Base-by-base conservation (phyloP, 2,329 filamentous ascomycete genomes). In the Aspergillus ochraceus region DNA sequence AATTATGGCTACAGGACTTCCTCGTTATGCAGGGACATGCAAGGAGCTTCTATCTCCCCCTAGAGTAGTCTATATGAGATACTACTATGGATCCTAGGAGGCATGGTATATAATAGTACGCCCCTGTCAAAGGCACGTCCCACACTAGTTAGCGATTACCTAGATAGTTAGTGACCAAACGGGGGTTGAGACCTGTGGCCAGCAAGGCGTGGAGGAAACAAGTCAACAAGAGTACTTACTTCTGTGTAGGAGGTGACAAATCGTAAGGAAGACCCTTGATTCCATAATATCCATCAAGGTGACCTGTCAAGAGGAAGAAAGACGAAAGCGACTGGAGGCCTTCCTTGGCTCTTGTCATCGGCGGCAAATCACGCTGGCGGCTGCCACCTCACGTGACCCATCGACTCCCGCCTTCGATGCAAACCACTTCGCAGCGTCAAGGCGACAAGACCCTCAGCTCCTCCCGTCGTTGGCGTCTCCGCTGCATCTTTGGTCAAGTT, bases 351-450 rank as follows among this genome's bases (percentile, higher is more conserved):
- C 39, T 50, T 49, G 45, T 50, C 53, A 54, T 36, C 39, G 45
- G 36, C 55, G 60, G 54, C 70, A 66, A 72, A 73, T 72, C 65
- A 71, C 60, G 64, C 62, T 60, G 57, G 60, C 62, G 47, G 60
- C 63, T 58, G 59, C 53, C 36, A 63, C 50, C 45, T 68, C 73
- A 75, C 71, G 70, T 76, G 73, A 74, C 45, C 26, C 56, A 59
- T 54, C 63, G 61, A 74, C 72, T 74, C 70, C 71, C 71, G 74
- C 73, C 72, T 72, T 76, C 67, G 71, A 74, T 72, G 73, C 74
- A 76, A 76, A 75, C 72, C 72, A 69, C 69, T 70, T 71, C 65
- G 60, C 62, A 65, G 65, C 66, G 62, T 64, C 66, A 64, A 57
- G 60, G 52, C 56, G 64, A 64, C 63, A 64, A 61, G 60, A 66